A percentile compares a stretch with the other conserved stretches of the same genome.
Conservation (phyloP, 2,329 filamentous ascomycete genomes). For the Septoria linicola region DNA sequence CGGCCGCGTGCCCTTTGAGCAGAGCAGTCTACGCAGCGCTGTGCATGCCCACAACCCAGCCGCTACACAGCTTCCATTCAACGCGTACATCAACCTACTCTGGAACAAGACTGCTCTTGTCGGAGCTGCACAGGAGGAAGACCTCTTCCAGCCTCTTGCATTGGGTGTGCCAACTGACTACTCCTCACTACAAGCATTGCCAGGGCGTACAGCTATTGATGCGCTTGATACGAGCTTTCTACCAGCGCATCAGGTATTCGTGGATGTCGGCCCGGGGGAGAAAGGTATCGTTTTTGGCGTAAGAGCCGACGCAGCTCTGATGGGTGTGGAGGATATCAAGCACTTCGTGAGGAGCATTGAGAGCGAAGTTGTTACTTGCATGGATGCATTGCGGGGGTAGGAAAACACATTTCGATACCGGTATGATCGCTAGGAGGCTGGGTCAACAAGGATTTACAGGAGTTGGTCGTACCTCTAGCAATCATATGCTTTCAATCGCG, state of each 20-base stretch:
- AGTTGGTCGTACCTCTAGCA: too few species aligned
- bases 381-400: conserved; percentile 2
- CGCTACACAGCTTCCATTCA: conserved; percentile 16
- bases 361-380: conserved; percentile 10
- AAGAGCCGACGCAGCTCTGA: conserved; percentile 18
- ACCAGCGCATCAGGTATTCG: conserved; percentile 13
- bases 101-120: conserved; percentile 16
- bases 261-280: conserved; percentile 19
- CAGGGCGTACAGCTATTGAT: conserved; percentile 17
- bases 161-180: conserved; percentile 18
- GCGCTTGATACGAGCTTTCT: conserved; percentile 13
- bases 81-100: conserved; percentile 20
- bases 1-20: conserved; percentile 12
- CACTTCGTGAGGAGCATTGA: conserved; percentile 12
- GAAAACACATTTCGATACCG: too few species aligned
- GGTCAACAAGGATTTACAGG: too few species aligned
- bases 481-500: too few species aligned
- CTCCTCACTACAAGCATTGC: conserved; percentile 7
- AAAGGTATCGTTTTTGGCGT: conserved; percentile 18
- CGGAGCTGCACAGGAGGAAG: conserved; percentile 3
- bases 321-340: conserved; percentile 9
- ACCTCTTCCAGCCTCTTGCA: conserved; percentile 14
- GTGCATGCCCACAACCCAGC: conserved; percentile 5
- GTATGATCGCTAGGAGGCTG: too few species aligned
- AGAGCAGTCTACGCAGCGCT: conserved; percentile 13